These are phyloP conservation scores for Xylaria curta DNA, from an alignment of 495 filamentous ascomycete species.

Conservation along the genomic window DNA sequence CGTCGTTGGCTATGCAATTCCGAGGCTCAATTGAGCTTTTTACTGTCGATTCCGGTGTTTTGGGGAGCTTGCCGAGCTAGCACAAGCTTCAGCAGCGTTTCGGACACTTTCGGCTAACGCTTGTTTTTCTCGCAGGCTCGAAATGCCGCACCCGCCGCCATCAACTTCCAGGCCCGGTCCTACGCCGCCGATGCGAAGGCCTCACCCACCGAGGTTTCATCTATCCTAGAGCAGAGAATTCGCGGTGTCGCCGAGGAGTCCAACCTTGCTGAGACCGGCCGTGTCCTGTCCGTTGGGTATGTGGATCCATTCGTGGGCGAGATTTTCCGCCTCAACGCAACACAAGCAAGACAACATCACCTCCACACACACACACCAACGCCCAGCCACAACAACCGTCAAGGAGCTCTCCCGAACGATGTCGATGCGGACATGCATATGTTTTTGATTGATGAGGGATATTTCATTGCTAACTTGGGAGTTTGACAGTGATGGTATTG, in stretches of 20 bases:
- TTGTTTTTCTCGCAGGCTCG: slow-evolving; percentile 69
- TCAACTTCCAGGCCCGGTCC: slow-evolving; percentile 81
- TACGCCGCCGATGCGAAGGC: slow-evolving; percentile 96
- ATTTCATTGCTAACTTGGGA: slow-evolving; percentile 47
- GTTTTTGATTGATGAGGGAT: slow-evolving; percentile 26
- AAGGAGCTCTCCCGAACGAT: slow-evolving; percentile 18
- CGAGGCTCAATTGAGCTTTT: slow-evolving; percentile 58
- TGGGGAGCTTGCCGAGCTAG: slow-evolving; percentile 46
- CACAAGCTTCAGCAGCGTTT: slow-evolving; percentile 37
- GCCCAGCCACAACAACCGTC: slow-evolving; percentile 27
- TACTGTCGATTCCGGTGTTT: slow-evolving; percentile 28
- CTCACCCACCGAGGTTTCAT: slow-evolving; percentile 95
- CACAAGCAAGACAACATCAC: slow-evolving; percentile 8
- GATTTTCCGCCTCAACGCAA: slow-evolving; percentile 35
- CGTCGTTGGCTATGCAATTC: slow-evolving; percentile 37
- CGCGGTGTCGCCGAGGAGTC: slow-evolving; percentile 97
- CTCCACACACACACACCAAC: slow-evolving; percentile 1
- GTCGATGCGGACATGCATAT: neutral
- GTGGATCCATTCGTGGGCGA: slow-evolving; percentile 51
- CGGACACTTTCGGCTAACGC: slow-evolving; percentile 57
- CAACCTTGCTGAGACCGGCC: slow-evolving; percentile 95
- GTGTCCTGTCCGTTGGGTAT: slow-evolving; percentile 99
- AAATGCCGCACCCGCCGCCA: slow-evolving; percentile 78
- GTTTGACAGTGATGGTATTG: slow-evolving; percentile 92
- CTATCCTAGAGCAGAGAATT: slow-evolving; percentile 98